Percentiles rank a stretch among this genome's conserved stretches.
Conservation (phyloP, 1,284 basidiomycete genomes). For the Rhodotorula sp. region DNA sequence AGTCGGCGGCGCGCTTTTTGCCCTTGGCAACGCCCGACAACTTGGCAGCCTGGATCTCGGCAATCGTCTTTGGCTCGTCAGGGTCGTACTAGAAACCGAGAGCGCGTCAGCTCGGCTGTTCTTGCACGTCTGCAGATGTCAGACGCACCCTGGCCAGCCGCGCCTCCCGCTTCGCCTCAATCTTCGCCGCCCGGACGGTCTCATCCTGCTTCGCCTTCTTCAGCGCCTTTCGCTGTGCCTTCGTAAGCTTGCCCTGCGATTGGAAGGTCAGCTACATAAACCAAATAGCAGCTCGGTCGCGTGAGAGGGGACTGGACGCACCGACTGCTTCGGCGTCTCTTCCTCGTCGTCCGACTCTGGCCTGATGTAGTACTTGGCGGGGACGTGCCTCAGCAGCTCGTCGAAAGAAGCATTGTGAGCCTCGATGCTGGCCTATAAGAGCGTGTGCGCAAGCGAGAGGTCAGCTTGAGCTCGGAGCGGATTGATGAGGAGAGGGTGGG, state of each 20-base stretch:
- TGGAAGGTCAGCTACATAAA: background rate
- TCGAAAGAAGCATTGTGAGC: constrained; percentile 80
- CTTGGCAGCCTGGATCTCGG: constrained; percentile 60
- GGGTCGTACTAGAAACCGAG: constrained; percentile 69
- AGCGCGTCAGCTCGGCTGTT: background rate
- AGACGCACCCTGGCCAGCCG: constrained; percentile 71
- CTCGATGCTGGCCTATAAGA: constrained; percentile 63
- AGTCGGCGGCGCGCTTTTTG: constrained; percentile 52
- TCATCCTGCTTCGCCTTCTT: constrained; percentile 79
- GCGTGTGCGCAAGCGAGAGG: background rate
- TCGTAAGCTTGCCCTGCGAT: constrained; percentile 46
- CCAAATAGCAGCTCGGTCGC: too few relatives aligned
- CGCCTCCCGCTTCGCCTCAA: constrained; percentile 69
- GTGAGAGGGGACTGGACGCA: constrained; percentile 2
- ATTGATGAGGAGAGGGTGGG: background rate
- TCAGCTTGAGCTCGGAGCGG: constrained; percentile 4
- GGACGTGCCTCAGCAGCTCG: constrained; percentile 73
- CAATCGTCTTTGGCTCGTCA: constrained; percentile 74
- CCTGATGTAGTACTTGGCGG: constrained; percentile 77
- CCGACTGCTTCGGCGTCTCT: constrained; percentile 35
- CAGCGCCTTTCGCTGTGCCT: constrained; percentile 73
- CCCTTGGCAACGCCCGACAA: constrained; percentile 57
- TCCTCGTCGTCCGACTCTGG: constrained; percentile 69
- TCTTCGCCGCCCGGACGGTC: constrained; percentile 32
- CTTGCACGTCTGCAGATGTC: background rate